phyloP scores from a whole-genome alignment of 2,329 filamentous ascomycete genomes.

The Basipetospora chlamydospora region DNA sequence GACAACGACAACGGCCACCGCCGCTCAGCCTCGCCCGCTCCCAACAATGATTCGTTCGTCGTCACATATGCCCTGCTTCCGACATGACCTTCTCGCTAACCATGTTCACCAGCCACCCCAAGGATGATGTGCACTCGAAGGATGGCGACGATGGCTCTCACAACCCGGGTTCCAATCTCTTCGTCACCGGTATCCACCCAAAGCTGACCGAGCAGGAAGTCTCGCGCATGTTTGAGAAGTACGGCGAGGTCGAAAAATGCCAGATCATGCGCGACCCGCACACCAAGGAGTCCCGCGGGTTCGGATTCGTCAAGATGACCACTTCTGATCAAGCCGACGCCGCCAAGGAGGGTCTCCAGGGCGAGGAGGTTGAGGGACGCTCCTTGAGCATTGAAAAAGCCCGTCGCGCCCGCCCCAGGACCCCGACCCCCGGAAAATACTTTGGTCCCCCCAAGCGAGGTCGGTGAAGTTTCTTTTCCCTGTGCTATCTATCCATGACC shows the following conservation, averaged over 20 bases:
- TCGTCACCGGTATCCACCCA: slow-evolving; percentile 95
- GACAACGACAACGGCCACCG: slow-evolving; percentile 44
- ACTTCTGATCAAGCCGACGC: slow-evolving; percentile 90
- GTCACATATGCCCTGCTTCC: no score
- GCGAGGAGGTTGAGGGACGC: slow-evolving; percentile 86
- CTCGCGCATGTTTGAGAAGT: slow-evolving; percentile 92
- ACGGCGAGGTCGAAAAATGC: slow-evolving; percentile 96
- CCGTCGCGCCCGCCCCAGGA: slow-evolving; percentile 83
- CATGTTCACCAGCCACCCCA: slow-evolving; percentile 28
- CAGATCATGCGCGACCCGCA: slow-evolving; percentile 99
- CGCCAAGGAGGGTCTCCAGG: slow-evolving; percentile 89
- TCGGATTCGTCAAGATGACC: slow-evolving; percentile 98
- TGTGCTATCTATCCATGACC: background rate
- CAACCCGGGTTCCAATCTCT: slow-evolving; percentile 95
- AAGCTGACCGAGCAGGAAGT: slow-evolving; percentile 82
- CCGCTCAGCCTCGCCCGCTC: slow-evolving; percentile 47
- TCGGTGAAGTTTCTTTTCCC: slow-evolving; percentile 34
- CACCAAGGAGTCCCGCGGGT: slow-evolving; percentile 95
- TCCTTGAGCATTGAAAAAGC: slow-evolving; percentile 98
- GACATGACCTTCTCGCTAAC: no score
- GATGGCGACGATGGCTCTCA: slow-evolving; percentile 63
- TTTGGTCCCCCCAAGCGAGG: slow-evolving; percentile 96
- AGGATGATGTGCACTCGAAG: slow-evolving; percentile 35
- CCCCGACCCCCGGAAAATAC: slow-evolving; percentile 96
- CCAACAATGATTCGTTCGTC: slow-evolving; percentile 35